Conservation (phyloP, 257 asterid species). For the Handroanthus guayacan region DNA sequence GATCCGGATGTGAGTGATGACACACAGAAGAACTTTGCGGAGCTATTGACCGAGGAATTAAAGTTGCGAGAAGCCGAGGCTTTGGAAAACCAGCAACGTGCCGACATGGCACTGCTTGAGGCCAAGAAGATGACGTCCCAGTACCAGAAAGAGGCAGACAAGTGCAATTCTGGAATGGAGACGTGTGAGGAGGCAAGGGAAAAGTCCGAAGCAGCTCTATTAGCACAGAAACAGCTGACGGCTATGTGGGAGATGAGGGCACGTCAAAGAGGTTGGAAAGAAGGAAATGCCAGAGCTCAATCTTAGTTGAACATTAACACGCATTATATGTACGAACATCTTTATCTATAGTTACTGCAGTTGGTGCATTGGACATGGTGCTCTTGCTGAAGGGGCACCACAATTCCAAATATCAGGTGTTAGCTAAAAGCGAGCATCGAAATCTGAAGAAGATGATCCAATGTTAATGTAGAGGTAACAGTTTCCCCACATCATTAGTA, state of each 20-base stretch:
- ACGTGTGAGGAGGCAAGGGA: conserved; percentile 97
- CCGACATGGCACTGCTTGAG: conserved; percentile 88
- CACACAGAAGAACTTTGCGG: conserved; percentile 83
- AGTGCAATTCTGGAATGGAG: conserved; percentile 97
- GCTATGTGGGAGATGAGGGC: conserved; percentile 91
- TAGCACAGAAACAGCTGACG: conserved; percentile 72
- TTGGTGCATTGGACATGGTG: conserved; percentile 5
- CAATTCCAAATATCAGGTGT: conserved; percentile 18
- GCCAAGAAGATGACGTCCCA: conserved; percentile 94
- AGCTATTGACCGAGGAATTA: conserved; percentile 81
- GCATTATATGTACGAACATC: conserved; percentile 24
- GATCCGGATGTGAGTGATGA: conserved; percentile 89
- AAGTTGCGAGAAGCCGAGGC: conserved; percentile 84
- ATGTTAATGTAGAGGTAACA: conserved; percentile 43
- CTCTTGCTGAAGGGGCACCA: conserved; percentile 29
- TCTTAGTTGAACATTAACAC: conserved; percentile 35
- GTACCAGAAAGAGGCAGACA: conserved; percentile 95
- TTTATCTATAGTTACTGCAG: conserved; percentile 31
- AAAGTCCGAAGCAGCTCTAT: conserved; percentile 76
- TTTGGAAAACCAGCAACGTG: conserved; percentile 80
- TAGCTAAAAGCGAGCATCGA: conserved; percentile 34
- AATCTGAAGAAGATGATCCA: conserved; percentile 27
- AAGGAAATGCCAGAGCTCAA: conserved; percentile 52
- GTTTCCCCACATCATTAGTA: conserved; percentile 29
- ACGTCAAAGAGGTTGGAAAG: conserved; percentile 90